Evolutionary conservation across 768 basidiomycete species (phyloP).

Genomic region (Cyclocybe cylindracea): DNA sequence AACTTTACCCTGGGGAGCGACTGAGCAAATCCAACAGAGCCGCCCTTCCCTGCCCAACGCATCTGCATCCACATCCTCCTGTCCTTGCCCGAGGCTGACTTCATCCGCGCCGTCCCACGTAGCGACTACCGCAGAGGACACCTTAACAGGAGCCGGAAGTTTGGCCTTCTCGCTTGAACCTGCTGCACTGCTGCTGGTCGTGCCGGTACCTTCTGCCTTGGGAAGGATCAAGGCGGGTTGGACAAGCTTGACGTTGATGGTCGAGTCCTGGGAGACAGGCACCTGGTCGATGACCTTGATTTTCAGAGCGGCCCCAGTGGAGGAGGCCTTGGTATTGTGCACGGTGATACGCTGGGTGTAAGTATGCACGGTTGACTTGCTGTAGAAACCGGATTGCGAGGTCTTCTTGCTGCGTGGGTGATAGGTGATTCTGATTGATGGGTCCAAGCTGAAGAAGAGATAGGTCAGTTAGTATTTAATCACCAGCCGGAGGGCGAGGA

Average conservation of each 20-base stretch:
- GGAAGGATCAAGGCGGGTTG: constrained; percentile 22
- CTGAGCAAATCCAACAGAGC: constrained; percentile 27
- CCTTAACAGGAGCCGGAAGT: constrained; percentile 11
- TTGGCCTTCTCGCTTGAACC: too few relatives aligned
- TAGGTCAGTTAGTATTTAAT: neutral
- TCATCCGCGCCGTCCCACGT: constrained; percentile 32
- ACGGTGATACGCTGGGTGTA: constrained; percentile 35
- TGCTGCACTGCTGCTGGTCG: neutral
- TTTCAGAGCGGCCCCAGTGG: constrained; percentile 12
- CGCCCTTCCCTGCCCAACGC: constrained; percentile 32
- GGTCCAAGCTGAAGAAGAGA: constrained; percentile 29
- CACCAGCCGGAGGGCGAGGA: neutral
- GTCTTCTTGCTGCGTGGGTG: constrained; percentile 31
- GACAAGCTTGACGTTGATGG: constrained; percentile 31
- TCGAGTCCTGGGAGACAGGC: constrained; percentile 32
- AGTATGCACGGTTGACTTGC: constrained; percentile 24
- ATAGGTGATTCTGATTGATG: constrained; percentile 37
- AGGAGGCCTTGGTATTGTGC: constrained; percentile 31
- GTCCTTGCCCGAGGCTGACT: neutral
- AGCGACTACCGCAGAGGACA: constrained; percentile 23
- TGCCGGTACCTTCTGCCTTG: neutral
- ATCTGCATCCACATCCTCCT: constrained; percentile 13
- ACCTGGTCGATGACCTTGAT: constrained; percentile 34
- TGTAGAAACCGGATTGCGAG: constrained; percentile 31
- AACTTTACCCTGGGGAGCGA: constrained; percentile 30